These are phyloP conservation scores for Rhinocladiella similis DNA, from an alignment of 2,329 filamentous ascomycete genomes.

Conservation along the genomic window DNA sequence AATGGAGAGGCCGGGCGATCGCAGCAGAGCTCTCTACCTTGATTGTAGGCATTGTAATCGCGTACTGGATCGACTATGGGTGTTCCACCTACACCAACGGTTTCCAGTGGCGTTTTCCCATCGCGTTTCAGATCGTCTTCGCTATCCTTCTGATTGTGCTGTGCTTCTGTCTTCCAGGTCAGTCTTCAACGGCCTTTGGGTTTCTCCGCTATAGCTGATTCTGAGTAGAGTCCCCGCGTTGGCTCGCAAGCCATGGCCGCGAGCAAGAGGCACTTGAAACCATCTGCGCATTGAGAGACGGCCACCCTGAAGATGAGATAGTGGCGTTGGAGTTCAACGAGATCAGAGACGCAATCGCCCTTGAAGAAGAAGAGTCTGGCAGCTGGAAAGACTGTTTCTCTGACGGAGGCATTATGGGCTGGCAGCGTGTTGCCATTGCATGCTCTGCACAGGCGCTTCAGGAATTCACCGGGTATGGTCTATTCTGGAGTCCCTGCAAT, in stretches of 20 bases:
- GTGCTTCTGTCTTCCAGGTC: slow-evolving; percentile 44
- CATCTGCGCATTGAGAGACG: slow-evolving; percentile 31
- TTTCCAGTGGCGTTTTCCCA: slow-evolving; percentile 56
- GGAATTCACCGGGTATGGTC: slow-evolving; percentile 43
- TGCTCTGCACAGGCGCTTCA: slow-evolving; percentile 38
- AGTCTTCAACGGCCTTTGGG: neutral
- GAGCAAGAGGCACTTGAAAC: slow-evolving; percentile 52
- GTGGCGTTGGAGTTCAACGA: slow-evolving; percentile 33
- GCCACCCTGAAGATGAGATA: neutral
- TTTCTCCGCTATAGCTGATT: neutral
- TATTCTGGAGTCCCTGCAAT: slow-evolving; percentile 35
- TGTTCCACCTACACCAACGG: slow-evolving; percentile 52
- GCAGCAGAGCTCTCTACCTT: slow-evolving; percentile 51
- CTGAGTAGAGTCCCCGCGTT: slow-evolving; percentile 41
- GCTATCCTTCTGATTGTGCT: slow-evolving; percentile 50
- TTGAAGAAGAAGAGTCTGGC: slow-evolving; percentile 29
- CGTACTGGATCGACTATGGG: slow-evolving; percentile 41
- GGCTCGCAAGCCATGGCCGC: slow-evolving; percentile 44
- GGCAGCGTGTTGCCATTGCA: slow-evolving; percentile 53
- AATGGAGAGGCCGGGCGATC: slow-evolving; percentile 51
- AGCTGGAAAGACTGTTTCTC: slow-evolving; percentile 37
- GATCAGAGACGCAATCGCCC: slow-evolving; percentile 39
- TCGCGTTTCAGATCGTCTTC: slow-evolving; percentile 59
- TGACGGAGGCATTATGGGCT: slow-evolving; percentile 29
- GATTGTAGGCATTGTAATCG: slow-evolving; percentile 48